These are phyloP conservation scores for Schizonepeta tenuifolia DNA, from an alignment of 257 asterid species.

Conservation along the genomic window DNA sequence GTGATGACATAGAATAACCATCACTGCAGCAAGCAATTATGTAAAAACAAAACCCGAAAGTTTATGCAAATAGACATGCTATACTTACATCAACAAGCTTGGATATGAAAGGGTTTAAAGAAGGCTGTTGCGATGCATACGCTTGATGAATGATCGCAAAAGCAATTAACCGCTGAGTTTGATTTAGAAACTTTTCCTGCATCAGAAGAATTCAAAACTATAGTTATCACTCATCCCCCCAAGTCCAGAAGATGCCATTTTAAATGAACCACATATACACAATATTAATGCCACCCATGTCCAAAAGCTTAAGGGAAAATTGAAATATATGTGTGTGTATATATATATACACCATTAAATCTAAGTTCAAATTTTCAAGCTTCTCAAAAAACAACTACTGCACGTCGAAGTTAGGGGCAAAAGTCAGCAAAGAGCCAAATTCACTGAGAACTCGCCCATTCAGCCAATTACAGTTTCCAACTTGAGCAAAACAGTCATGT, in stretches of 20 bases:
- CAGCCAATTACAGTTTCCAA: constrained; percentile 18
- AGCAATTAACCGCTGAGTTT: constrained; percentile 77
- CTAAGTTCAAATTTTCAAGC: not conserved
- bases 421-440: constrained; percentile 13
- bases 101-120: constrained; percentile 73
- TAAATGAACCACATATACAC: not conserved
- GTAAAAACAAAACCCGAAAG: constrained; percentile 17
- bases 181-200: constrained; percentile 71
- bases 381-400: not conserved
- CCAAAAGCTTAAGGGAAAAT: not conserved
- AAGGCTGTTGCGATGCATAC: constrained; percentile 73
- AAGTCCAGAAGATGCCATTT: not conserved
- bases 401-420: constrained; percentile 7
- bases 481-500: constrained; percentile 2
- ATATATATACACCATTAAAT: not conserved
- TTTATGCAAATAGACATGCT: constrained; percentile 19
- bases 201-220: constrained; percentile 21
- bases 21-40: not conserved
- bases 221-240: constrained; percentile 1
- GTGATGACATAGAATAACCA: constrained; percentile 23
- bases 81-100: constrained; percentile 77
- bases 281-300: not conserved
- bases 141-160: constrained; percentile 73
- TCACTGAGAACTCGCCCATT: constrained; percentile 8
- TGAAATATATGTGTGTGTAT: not conserved